Percentiles rank a stretch among this genome's conserved stretches.
Conservation (phyloP, 108 stramenopile species). For the Hondaea fermentalgiana region DNA sequence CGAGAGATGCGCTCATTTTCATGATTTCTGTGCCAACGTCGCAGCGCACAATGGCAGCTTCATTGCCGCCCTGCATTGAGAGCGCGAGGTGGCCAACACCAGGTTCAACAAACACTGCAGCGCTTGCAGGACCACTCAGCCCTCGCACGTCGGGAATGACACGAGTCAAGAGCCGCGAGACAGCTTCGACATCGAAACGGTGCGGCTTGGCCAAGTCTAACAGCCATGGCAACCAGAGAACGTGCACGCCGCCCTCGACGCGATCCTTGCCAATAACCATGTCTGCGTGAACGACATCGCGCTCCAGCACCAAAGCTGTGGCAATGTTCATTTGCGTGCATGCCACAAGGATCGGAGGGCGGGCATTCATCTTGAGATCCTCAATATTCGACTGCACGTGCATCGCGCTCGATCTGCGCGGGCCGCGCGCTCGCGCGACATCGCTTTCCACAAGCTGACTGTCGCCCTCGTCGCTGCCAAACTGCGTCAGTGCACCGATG, state of each 20-base stretch:
- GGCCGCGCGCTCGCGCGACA: not conserved
- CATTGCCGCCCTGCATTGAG: not conserved
- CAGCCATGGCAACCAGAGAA: not conserved
- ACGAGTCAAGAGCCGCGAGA: not conserved
- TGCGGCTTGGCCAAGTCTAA: not conserved
- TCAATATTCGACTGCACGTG: not conserved
- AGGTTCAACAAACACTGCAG: not conserved
- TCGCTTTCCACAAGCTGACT: not conserved
- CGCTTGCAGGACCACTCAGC: not conserved
- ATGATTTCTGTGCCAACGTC: not conserved
- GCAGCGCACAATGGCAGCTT: not conserved
- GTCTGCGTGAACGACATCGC: not conserved
- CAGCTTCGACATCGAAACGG: not conserved
- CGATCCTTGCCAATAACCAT: not conserved
- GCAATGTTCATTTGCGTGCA: not conserved
- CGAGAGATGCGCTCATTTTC: not conserved
- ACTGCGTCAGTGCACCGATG: too few relatives aligned
- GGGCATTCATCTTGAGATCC: not conserved
- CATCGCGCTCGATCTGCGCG: not conserved
- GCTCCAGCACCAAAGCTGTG: not conserved
- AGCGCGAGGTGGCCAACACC: not conserved
- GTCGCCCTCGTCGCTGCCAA: not conserved
- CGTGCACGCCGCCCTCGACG: not conserved
- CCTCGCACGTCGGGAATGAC: not conserved
- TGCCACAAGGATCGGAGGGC: not conserved